These are phyloP conservation scores for Lithocarpus polystachyus DNA, from an alignment of 306 rosid genomes.

Conservation along the genomic window DNA sequence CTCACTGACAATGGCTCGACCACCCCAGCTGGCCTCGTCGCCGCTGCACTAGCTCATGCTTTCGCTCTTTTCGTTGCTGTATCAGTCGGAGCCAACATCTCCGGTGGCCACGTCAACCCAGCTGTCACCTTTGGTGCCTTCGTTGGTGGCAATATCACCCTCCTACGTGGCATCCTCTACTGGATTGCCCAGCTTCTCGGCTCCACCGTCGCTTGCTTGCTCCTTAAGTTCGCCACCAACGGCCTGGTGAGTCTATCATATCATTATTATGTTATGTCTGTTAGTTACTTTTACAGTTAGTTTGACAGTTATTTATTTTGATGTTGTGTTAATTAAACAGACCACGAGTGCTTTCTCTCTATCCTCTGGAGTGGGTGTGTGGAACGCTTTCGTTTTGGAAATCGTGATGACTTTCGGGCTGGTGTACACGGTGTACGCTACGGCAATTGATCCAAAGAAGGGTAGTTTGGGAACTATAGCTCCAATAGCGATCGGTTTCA, in stretches of 20 bases:
- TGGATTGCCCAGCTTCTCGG: conserved; percentile 88
- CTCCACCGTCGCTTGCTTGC: conserved; percentile 58
- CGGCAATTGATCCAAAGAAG: conserved; percentile 80
- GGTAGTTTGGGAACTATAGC: conserved; percentile 72
- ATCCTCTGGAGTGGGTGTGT: conserved; percentile 58
- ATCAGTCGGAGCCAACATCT: conserved; percentile 68
- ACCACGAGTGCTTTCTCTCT: conserved; percentile 50
- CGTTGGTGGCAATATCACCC: conserved; percentile 75
- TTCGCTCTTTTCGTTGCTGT: conserved; percentile 84
- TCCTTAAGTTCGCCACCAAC: conserved; percentile 55
- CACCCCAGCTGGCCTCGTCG: conserved; percentile 61
- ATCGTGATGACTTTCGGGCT: conserved; percentile 88
- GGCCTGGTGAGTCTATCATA: conserved; percentile 41
- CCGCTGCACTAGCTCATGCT: conserved; percentile 75
- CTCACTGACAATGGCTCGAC: conserved; percentile 51
- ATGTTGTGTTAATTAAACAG: conserved; percentile 33
- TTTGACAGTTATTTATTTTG: neutral
- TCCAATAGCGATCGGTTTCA: conserved; percentile 89
- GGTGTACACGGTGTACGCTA: conserved; percentile 92
- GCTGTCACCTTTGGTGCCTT: conserved; percentile 91
- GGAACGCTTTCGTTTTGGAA: conserved; percentile 74
- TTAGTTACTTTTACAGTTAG: neutral
- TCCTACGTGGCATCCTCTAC: conserved; percentile 74
- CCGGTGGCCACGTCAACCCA: conserved; percentile 96
- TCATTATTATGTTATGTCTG: neutral